Percentiles rank a stretch among this genome's conserved stretches.
Evolutionary conservation across 1,139 yeast genomes (phyloP).

Genomic region (Arxiozyma heterogenica): DNA sequence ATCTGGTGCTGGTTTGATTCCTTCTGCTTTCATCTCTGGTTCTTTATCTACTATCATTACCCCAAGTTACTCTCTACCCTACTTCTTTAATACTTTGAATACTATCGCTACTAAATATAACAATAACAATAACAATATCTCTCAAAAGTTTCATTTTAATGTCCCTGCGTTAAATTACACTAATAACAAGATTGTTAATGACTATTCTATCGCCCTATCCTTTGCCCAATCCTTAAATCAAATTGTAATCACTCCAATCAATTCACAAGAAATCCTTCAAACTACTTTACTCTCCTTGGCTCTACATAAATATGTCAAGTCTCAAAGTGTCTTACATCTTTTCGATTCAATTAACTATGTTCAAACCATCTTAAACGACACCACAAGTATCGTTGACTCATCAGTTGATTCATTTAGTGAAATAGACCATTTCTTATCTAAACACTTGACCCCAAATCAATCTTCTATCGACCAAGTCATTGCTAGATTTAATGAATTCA

Average conservation of each 20-base stretch:
- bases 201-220: conserved; percentile 56
- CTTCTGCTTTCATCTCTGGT: conserved; percentile 58
- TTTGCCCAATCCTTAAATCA: conserved; percentile 57
- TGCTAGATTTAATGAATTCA: conserved; percentile 52
- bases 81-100: conserved; percentile 40
- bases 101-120: conserved; percentile 34
- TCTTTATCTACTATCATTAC: conserved; percentile 45
- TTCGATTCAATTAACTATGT: conserved; percentile 65
- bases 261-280: conserved; percentile 56
- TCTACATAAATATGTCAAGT: conserved; percentile 46
- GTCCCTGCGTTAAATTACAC: conserved; percentile 70
- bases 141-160: conserved; percentile 48
- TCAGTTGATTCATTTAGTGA: not conserved
- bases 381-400: no score
- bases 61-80: conserved; percentile 59
- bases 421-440: not conserved
- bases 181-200: conserved; percentile 48
- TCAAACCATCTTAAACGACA: conserved; percentile 38
- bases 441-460: conserved; percentile 35
- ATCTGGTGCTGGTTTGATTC: conserved; percentile 73
- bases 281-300: conserved; percentile 58
- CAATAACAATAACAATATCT: no score
- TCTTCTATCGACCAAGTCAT: conserved; percentile 52
- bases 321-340: conserved; percentile 10
- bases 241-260: conserved; percentile 66